Base-by-base conservation (phyloP, 371 early-diverging fungal genomes). In the Lichtheimia ramosa region DNA sequence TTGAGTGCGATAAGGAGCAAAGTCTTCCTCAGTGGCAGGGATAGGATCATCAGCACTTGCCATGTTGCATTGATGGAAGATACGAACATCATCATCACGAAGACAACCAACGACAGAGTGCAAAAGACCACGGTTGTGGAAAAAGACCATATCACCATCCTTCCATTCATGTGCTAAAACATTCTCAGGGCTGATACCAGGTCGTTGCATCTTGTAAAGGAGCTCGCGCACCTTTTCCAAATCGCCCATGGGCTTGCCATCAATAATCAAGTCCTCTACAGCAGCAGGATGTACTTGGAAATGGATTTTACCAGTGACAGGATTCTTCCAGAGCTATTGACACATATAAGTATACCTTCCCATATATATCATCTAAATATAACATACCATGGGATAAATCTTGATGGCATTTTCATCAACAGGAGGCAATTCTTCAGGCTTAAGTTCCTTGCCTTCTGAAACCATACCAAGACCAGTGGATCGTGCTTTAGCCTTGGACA, bases 11-110 rank as follows among this genome's bases (percentile, higher is more conserved):
- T 78, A 78, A 43, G 77, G 71, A 14, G 74, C 73, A 54, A 76
- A 71, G 51, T 79, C 80, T 64, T 71, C 65, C 59, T 70, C 73
- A 23, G 74, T 76, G 20, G 58, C 74, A 48, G 80, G 71, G 49
- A 76, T 58, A 48, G 80, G 80, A 2, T 61, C 71, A 21, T 70
- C 65, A 14, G 76, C 70, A 48, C 73, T 70, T 4, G 76, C 74
- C 58, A 79, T 69, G 40, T 79, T 75, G 54, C 77, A 79, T 51
- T 79, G 80, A 42, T 79, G 80, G 61, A 76, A 79, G 18, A 79
- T 59, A n/a, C 80, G 70, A 15, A 51, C 16, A 61, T 79, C 80
- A 1, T 65, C 67, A 28, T 74, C 74, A 53, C 64, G 70, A 28
- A 79, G 56, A 20, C 66, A 74, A 8, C 80, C 80, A 15, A 79